Base-by-base conservation (phyloP, 805 yeast species). In the Wickerhamomyces hampshirensis region DNA sequence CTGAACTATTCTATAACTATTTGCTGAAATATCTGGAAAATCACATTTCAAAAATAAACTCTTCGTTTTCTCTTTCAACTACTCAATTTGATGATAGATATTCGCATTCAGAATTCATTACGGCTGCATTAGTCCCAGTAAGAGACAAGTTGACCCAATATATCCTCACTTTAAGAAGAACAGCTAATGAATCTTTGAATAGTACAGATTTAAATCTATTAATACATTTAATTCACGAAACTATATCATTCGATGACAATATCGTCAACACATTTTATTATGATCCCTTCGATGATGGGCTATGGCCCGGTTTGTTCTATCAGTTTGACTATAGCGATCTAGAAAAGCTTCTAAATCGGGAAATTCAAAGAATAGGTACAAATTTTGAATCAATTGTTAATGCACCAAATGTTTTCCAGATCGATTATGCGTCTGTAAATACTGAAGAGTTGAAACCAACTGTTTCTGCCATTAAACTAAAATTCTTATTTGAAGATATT, bases 1-100 rank as follows among this genome's bases (percentile, higher is more conserved):
- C 75, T 31, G 80, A 77, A 47, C 65, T 74, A 60, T 74, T 77
- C 23, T 65, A 73, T 41, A 59, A 59, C 15, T 77, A 66, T 41
- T 56, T 68, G n/a, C 69, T 72, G 44, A 65, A 63, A 26, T 75
- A 73, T 42, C 46, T 77, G 23, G 50, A 59, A 7, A 50, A 52
- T 18, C 66, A 74, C 35, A 35, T 73, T 14, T 50, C 59, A 26
- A 56, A 62, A 18, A 56, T 77, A 26, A 65, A 63, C 23, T 50
- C 62, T 23, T 54, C 69, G 3, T 61, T 73, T 35, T 62, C 62
- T 10, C 65, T 74, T 33, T 37, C 34, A 15, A 33, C 34, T 12
- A 54, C 46, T 18, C 59, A 47, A 29, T 51, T 49, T 5, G 37
- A 55, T 4, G 49, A 50, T 24, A 43, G 47, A 13, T 41, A 59